Percentiles rank a stretch among this genome's conserved stretches.
Conservation (phyloP, 805 yeast genomes). For the Cyberlindnera petersonii region DNA sequence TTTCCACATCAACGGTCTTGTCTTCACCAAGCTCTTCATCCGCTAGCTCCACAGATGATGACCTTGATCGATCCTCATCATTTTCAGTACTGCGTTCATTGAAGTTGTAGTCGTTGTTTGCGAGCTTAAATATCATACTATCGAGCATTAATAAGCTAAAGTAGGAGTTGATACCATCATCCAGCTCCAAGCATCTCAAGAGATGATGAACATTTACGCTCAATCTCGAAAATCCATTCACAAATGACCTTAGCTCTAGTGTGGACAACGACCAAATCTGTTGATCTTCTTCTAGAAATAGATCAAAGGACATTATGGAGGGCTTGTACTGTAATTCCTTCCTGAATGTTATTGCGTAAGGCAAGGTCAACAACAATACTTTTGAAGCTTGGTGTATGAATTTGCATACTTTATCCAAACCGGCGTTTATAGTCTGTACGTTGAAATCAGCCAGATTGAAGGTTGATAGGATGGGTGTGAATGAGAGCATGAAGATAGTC, state of each 20-base stretch:
- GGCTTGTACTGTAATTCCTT: constrained; percentile 7
- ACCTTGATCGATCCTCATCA: neutral
- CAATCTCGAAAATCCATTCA: constrained; percentile 16
- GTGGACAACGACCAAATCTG: constrained; percentile 17
- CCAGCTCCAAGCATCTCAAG: constrained; percentile 14
- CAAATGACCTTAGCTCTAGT: constrained; percentile 14
- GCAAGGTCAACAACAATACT: constrained; percentile 17
- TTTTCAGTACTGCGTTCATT: neutral
- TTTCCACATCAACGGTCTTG: constrained; percentile 7
- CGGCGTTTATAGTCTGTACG: constrained; percentile 18
- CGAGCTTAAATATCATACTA: constrained; percentile 23
- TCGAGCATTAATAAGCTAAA: constrained; percentile 21
- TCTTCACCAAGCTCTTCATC: constrained; percentile 1
- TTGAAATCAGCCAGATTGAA: constrained; percentile 17
- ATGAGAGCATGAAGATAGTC: constrained; percentile 19
- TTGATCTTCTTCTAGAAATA: constrained; percentile 6
- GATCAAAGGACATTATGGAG: constrained; percentile 4
- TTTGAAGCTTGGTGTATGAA: constrained; percentile 18
- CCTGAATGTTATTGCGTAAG: constrained; percentile 12
- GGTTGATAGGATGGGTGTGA: constrained; percentile 22
- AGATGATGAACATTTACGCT: constrained; percentile 15
- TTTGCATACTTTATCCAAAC: constrained; percentile 17
- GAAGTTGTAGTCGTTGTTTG: constrained; percentile 16
- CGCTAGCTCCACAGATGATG: neutral
- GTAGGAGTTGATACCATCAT: constrained; percentile 8